phyloP scores from a whole-genome alignment of 331 rosid genomes.

The Ulmus americana region DNA sequence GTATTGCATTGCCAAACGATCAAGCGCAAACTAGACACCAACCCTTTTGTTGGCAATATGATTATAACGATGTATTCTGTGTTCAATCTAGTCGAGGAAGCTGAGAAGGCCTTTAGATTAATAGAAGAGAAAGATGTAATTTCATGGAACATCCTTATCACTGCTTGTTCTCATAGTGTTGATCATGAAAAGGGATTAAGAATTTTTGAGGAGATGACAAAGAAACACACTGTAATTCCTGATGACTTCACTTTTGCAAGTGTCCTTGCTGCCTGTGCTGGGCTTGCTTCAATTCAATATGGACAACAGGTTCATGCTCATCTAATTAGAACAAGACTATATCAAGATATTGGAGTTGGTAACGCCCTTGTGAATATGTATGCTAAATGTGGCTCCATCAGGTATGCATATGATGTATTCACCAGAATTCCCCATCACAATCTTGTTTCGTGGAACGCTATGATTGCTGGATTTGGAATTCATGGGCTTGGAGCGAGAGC shows the following conservation, averaged over 20 bases:
- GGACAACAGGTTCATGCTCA: conserved; percentile 39
- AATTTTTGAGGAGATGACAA: conserved; percentile 28
- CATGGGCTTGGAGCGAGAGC: conserved; percentile 37
- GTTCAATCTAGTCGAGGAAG: conserved; percentile 28
- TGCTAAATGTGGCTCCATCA: conserved; percentile 37
- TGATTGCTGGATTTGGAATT: conserved; percentile 37
- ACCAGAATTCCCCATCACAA: conserved; percentile 27
- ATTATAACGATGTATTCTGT: conserved; percentile 30
- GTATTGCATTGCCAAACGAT: conserved; percentile 33
- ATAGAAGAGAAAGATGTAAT: conserved; percentile 32
- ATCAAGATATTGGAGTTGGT: conserved; percentile 34
- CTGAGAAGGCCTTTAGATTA: conserved; percentile 31
- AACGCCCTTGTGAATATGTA: conserved; percentile 37
- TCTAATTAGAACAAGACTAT: conserved; percentile 22
- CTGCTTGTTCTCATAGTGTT: conserved; percentile 25
- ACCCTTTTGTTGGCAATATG: conserved; percentile 34
- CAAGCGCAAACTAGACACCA: conserved; percentile 31
- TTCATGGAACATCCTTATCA: conserved; percentile 36
- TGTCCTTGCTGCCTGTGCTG: conserved; percentile 29
- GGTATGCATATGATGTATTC: conserved; percentile 27
- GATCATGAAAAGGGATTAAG: conserved; percentile 25
- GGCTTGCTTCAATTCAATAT: conserved; percentile 25
- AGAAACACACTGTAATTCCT: conserved; percentile 17
- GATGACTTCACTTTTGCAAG: conserved; percentile 40
- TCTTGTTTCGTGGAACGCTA: conserved; percentile 36